Conservation (phyloP, 2,329 filamentous ascomycete species). For the Chaetomium globosum region DNA sequence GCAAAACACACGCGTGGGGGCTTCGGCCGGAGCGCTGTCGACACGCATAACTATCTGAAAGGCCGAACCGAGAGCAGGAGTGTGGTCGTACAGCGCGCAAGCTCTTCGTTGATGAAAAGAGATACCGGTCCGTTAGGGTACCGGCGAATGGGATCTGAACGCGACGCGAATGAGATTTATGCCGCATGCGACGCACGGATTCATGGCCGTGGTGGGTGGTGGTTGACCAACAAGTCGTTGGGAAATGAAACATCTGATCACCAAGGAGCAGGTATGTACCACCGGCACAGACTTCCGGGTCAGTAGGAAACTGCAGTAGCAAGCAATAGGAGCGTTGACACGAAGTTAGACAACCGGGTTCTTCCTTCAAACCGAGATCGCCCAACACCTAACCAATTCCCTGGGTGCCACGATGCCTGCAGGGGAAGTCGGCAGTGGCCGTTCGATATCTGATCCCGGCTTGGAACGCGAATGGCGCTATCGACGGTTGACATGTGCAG, state of each 20-base stretch:
- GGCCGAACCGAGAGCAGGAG: slow-evolving; percentile 11
- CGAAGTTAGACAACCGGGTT: background rate
- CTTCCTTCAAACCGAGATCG: background rate
- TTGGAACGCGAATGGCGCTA: slow-evolving; percentile 16
- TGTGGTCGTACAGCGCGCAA: slow-evolving; percentile 24
- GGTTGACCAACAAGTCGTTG: slow-evolving; percentile 6
- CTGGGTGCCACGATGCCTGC: slow-evolving; percentile 24
- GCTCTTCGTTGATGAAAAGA: background rate
- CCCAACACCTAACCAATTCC: slow-evolving; percentile 7
- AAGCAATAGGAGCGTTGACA: background rate
- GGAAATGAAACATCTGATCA: background rate
- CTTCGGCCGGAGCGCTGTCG: slow-evolving; percentile 26
- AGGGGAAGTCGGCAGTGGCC: slow-evolving; percentile 4
- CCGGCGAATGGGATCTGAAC: slow-evolving; percentile 17
- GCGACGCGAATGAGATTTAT: slow-evolving; percentile 12
- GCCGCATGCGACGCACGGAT: slow-evolving; percentile 16
- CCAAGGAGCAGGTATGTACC: slow-evolving; percentile 6
- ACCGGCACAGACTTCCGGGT: slow-evolving; percentile 8
- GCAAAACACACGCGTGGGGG: slow-evolving; percentile 15
- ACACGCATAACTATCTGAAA: background rate
- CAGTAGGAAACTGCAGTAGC: background rate
- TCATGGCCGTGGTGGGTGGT: slow-evolving; percentile 1
- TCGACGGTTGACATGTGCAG: slow-evolving; percentile 25
- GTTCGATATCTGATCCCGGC: slow-evolving; percentile 9
- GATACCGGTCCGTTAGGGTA: background rate